Conservation (phyloP, 1,139 yeast genomes). For the Pichia sp. region DNA sequence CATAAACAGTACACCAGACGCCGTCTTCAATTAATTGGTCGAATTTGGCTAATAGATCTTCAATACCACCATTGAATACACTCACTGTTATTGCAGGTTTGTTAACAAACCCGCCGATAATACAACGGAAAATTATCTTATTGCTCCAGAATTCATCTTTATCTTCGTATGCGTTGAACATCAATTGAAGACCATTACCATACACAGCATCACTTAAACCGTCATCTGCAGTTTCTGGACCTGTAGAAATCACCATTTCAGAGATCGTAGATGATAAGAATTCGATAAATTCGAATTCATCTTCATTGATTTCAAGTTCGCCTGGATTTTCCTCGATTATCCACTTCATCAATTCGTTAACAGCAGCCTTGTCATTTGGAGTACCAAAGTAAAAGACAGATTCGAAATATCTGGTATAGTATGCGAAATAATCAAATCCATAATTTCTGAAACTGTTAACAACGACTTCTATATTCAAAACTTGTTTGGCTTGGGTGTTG, state of each 20-base stretch:
- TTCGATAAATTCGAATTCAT: conserved; percentile 18
- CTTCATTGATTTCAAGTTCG: conserved; percentile 15
- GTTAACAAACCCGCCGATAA: conserved; percentile 14
- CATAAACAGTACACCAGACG: conserved; percentile 40
- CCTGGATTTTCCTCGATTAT: conserved; percentile 17
- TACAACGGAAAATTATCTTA: conserved; percentile 10
- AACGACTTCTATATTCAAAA: conserved; percentile 35
- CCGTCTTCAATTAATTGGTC: conserved; percentile 10
- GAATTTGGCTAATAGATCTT: conserved; percentile 11
- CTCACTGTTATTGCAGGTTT: conserved; percentile 6
- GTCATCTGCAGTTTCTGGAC: conserved; percentile 1
- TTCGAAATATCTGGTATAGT: conserved; percentile 50
- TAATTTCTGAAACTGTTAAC: conserved; percentile 51
- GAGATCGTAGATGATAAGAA: conserved; percentile 11
- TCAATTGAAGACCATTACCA: conserved; percentile 5
- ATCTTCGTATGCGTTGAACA: conserved; percentile 12
- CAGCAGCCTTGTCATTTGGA: conserved; percentile 15
- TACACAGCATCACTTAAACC: conserved; percentile 10
- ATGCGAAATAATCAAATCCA: conserved; percentile 52
- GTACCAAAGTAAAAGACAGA: conserved; percentile 45
- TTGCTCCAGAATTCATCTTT: conserved; percentile 16
- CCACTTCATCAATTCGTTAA: conserved; percentile 18
- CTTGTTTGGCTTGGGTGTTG: conserved; percentile 40
- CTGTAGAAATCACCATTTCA: conserved; percentile 15
- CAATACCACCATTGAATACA: conserved; percentile 7